These are phyloP conservation scores for Echium plantagineum DNA, from an alignment of 257 asterid species.

Conservation along the genomic window DNA sequence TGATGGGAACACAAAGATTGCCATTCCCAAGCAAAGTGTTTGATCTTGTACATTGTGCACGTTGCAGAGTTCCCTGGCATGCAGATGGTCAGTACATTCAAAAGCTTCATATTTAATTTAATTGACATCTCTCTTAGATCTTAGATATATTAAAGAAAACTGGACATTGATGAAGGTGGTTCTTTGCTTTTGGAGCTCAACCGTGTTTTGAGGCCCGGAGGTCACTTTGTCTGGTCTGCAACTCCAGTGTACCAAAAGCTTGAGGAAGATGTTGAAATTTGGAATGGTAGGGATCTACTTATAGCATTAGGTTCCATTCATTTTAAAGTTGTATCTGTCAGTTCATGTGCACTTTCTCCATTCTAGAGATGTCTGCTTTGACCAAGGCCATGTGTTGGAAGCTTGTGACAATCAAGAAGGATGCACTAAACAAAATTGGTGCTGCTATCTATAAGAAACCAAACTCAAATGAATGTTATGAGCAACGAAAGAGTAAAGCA, in stretches of 20 bases:
- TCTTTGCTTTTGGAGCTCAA: conserved; percentile 72
- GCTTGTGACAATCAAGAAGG: conserved; percentile 62
- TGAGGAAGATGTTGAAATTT: conserved; percentile 63
- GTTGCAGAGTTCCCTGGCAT: conserved; percentile 94
- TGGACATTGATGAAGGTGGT: conserved; percentile 52
- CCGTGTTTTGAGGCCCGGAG: conserved; percentile 82
- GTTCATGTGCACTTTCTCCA: background rate
- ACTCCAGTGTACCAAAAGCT: conserved; percentile 89
- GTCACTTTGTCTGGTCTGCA: conserved; percentile 85
- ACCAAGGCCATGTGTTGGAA: conserved; percentile 92
- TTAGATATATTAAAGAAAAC: background rate
- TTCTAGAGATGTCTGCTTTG: conserved; percentile 59
- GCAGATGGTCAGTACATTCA: conserved; percentile 40
- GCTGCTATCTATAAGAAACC: conserved; percentile 77
- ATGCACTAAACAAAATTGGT: conserved; percentile 47
- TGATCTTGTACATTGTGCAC: conserved; percentile 85
- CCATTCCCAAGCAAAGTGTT: conserved; percentile 80
- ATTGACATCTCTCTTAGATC: background rate
- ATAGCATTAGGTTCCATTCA: background rate
- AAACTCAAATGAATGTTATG: conserved; percentile 68
- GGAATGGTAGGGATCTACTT: conserved; percentile 43
- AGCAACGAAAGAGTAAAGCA: conserved; percentile 34
- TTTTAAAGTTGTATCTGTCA: background rate
- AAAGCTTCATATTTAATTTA: background rate
- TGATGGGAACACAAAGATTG: conserved; percentile 80